Conservation (phyloP, 768 basidiomycete genomes). For the Russula emetica region DNA sequence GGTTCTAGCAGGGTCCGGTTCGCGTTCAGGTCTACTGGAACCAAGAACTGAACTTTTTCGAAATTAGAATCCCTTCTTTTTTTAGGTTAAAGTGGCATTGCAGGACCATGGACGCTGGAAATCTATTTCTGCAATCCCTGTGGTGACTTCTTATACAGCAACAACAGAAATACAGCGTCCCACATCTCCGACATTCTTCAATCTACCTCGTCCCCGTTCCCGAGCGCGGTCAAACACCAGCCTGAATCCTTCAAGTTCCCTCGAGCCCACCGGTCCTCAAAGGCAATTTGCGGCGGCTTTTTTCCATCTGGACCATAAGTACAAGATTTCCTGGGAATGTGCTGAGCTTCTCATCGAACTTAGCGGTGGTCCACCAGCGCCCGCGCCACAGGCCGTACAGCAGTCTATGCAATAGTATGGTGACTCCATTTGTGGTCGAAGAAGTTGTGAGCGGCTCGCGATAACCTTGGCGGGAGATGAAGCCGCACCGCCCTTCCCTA, state of each 20-base stretch:
- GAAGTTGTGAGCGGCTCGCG: constrained; percentile 60
- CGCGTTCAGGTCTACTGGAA: no score
- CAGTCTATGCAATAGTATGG: constrained; percentile 27
- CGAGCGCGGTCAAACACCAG: constrained; percentile 56
- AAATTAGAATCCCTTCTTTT: no score
- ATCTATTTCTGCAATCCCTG: no score
- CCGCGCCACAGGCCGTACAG: constrained; percentile 37
- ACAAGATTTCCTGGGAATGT: constrained; percentile 86
- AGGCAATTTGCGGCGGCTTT: constrained; percentile 57
- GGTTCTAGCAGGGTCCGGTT: no score
- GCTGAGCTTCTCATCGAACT: constrained; percentile 84
- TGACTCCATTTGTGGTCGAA: constrained; percentile 36
- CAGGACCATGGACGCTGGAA: no score
- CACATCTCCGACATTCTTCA: constrained; percentile 49
- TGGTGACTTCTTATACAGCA: no score
- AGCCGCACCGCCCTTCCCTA: constrained; percentile 37
- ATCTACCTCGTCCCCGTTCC: constrained; percentile 42
- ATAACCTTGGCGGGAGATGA: constrained; percentile 70
- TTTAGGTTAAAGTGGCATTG: no score
- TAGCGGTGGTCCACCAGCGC: constrained; percentile 51
- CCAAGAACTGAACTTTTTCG: no score
- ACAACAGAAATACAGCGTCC: no score
- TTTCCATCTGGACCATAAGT: constrained; percentile 65
- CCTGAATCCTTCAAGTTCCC: constrained; percentile 34
- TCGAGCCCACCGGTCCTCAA: constrained; percentile 34